Evolutionary conservation across 306 rosid species (phyloP).

Genomic region (Inga laurina): DNA sequence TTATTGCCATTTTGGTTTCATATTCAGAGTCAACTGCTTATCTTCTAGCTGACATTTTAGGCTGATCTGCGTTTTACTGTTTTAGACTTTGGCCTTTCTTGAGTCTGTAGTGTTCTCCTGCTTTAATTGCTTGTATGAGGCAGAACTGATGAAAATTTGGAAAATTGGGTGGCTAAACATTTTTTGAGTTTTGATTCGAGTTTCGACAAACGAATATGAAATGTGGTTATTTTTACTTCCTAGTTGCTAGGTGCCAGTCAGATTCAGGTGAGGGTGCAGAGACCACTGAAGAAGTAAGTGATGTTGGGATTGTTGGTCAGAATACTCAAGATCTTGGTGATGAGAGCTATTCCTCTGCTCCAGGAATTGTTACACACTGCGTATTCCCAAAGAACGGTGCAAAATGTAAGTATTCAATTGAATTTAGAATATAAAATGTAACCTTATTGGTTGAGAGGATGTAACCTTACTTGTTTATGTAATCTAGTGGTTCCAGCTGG

Average conservation of each 20-base stretch:
- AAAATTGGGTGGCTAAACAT: not conserved
- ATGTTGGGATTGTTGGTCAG: conserved; percentile 77
- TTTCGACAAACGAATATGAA: conserved; percentile 1
- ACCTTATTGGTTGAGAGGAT: not conserved
- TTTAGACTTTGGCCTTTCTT: conserved; percentile 1
- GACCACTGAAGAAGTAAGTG: conserved; percentile 62
- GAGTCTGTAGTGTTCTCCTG: conserved; percentile 1
- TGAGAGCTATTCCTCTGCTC: conserved; percentile 62
- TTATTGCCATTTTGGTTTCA: not conserved
- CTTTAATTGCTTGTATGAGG: conserved; percentile 1
- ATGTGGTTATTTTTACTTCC: conserved; percentile 26
- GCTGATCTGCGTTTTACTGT: conserved; percentile 20
- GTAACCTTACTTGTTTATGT: conserved; percentile 27
- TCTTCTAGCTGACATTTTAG: not conserved
- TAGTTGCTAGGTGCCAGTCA: conserved; percentile 77
- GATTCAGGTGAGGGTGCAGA: conserved; percentile 53
- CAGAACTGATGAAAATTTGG: not conserved
- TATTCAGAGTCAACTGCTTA: not conserved
- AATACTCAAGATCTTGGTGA: conserved; percentile 72
- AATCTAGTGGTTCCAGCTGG: conserved; percentile 85
- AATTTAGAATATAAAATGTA: too few species aligned
- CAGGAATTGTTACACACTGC: conserved; percentile 72
- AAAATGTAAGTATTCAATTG: conserved; percentile 46
- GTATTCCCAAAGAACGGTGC: conserved; percentile 81
- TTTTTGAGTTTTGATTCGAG: conserved; percentile 3